Conservation (phyloP, 2,329 filamentous ascomycete species). For the Diaporthe longicolla region DNA sequence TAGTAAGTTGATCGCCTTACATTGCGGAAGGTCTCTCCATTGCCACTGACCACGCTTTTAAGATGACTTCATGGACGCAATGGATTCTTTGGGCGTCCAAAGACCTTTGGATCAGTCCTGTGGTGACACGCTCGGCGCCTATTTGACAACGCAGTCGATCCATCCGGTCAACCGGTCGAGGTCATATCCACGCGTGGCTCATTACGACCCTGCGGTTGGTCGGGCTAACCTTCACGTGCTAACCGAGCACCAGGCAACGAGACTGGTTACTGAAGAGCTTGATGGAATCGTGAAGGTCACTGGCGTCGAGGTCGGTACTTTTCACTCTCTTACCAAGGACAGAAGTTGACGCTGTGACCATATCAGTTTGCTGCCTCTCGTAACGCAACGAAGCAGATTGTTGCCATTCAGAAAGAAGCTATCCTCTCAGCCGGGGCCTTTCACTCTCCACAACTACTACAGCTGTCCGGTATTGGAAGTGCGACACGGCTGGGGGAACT, state of each 20-base stretch:
- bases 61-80: constrained; percentile 16
- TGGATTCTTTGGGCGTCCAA: background rate
- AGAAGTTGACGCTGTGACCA: background rate
- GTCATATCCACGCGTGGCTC: background rate
- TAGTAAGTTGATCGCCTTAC: background rate
- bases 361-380: constrained; percentile 17
- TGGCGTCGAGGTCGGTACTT: background rate
- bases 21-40: background rate
- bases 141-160: constrained; percentile 11
- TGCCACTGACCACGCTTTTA: background rate
- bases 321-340: no score
- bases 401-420: background rate
- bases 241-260: background rate
- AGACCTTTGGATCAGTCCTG: constrained; percentile 15
- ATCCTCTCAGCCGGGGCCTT: background rate
- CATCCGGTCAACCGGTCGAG: constrained; percentile 13
- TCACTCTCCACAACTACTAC: constrained; percentile 9
- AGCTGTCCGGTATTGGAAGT: constrained; percentile 8
- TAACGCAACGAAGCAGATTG: background rate
- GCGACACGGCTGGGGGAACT: background rate
- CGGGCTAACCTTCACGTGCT: background rate
- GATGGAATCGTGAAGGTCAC: background rate
- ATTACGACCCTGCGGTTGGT: background rate
- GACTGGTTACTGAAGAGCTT: background rate
- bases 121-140: background rate